Base-by-base conservation (phyloP, 2,329 filamentous ascomycete genomes). In the Alternaria brassicae region DNA sequence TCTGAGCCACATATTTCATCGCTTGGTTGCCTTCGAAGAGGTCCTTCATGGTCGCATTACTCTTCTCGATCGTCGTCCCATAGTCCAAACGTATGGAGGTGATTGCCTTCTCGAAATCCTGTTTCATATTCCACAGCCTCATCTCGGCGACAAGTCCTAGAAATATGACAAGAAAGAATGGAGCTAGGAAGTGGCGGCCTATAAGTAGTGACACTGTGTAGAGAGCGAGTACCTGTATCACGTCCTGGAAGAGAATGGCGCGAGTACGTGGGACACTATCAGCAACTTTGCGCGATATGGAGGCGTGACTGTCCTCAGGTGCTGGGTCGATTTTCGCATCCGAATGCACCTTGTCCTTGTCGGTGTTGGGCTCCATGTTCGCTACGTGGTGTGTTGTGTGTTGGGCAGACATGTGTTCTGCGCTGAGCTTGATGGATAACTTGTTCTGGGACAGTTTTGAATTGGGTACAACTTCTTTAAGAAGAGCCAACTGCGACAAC, bases 261-360 rank as follows among this genome's bases (percentile, higher is more conserved):
- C 6, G 39, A 7, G 7, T 15, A 25, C 7, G 39, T n/a, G 9
- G 21, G 17, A 15, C 4, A 0, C 13, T 7, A 23, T 41, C 39
- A 19, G 4, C 13, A 8, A 15, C 13, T 9, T 41, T 12, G 4
- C 21, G 21, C 13, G 23, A n/a, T 15, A 15, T 42, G n/a, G 34
- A 17, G 1, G 6, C n/a, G 8, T 36, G 15, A 15, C 15, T 36
- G 15, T 36, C 17, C 15, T 36, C 6, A 4, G 34, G 34, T 17
- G 8, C 34, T 36, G 34, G 0, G 6, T 1, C 34, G 0, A 6
- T n/a, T 36, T 36, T 17, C n/a, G 34, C n/a, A 7, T 36, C 34
- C 6, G 6, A 6, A 36, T 13, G 34, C 34, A 15, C n/a, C 34
- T 0, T 8, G 7, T n/a, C n/a, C 0, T 0, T 1, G 34, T n/a